These are phyloP conservation scores for Blakeslea trispora DNA, from an alignment of 371 early-diverging fungal species.

Conservation along the genomic window DNA sequence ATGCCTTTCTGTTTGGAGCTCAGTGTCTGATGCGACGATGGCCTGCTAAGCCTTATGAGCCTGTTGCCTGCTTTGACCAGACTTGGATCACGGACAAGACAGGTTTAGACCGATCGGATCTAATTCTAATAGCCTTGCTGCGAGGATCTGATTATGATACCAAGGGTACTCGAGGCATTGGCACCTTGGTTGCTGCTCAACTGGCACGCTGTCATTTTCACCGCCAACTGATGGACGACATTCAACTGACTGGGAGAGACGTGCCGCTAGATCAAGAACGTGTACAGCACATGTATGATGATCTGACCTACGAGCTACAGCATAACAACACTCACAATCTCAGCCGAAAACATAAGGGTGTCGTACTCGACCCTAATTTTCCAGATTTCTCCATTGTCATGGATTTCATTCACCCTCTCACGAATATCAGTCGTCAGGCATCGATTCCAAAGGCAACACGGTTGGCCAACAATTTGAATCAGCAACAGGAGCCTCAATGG, in stretches of 20 bases:
- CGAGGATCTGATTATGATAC: slow-evolving; percentile 40
- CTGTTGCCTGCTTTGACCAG: slow-evolving; percentile 27
- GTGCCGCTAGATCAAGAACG: slow-evolving; percentile 13
- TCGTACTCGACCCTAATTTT: slow-evolving; percentile 18
- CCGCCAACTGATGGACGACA: slow-evolving; percentile 21
- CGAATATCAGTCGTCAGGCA: slow-evolving; percentile 8
- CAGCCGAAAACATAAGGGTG: slow-evolving; percentile 6
- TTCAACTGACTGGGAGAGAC: slow-evolving; percentile 7
- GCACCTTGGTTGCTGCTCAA: slow-evolving; percentile 30
- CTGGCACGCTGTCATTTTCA: slow-evolving; percentile 31
- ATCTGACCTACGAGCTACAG: slow-evolving; percentile 25
- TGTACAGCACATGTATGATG: slow-evolving; percentile 22
- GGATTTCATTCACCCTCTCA: slow-evolving; percentile 22
- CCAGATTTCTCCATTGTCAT: slow-evolving; percentile 19
- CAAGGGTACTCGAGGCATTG: slow-evolving; percentile 30
- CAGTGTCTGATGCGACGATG: slow-evolving; percentile 36
- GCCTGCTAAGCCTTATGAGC: slow-evolving; percentile 20
- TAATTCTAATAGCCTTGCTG: slow-evolving; percentile 43
- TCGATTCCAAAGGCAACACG: slow-evolving; percentile 1
- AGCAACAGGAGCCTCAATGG: slow-evolving; percentile 22
- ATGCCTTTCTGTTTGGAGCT: slow-evolving; percentile 45
- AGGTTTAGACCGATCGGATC: slow-evolving; percentile 37
- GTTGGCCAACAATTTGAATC: slow-evolving; percentile 3
- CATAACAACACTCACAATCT: slow-evolving; percentile 17
- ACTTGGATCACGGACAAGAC: slow-evolving; percentile 24